Evolutionary conservation across 257 asterid genomes (phyloP).

Genomic region (Datura wrightii): DNA sequence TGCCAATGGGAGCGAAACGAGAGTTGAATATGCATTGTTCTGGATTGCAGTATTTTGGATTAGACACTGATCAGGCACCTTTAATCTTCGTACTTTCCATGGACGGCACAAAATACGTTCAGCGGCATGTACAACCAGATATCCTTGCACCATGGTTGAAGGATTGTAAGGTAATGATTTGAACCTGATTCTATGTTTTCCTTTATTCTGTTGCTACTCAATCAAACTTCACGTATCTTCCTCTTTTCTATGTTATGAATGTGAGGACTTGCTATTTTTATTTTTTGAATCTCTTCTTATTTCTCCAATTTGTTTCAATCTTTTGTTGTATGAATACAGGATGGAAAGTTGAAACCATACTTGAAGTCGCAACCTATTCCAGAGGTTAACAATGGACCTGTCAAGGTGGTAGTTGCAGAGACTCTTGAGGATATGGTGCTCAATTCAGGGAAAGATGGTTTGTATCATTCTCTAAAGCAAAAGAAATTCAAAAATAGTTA

Average conservation of each 20-base stretch:
- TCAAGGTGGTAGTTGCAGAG: constrained; percentile 76
- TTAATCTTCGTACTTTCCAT: constrained; percentile 55
- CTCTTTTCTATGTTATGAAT: not conserved
- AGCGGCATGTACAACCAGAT: constrained; percentile 60
- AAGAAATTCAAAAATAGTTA: not conserved
- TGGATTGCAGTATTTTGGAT: constrained; percentile 76
- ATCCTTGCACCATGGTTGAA: constrained; percentile 70
- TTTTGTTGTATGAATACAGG: constrained; percentile 48
- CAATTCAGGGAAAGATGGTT: constrained; percentile 82
- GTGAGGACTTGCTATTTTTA: not conserved
- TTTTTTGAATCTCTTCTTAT: not conserved
- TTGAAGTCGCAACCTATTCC: constrained; percentile 81
- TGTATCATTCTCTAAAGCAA: not conserved
- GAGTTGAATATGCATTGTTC: not conserved
- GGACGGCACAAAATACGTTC: constrained; percentile 62
- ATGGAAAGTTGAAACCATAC: constrained; percentile 62
- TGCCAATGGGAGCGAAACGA: not conserved
- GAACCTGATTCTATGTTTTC: not conserved
- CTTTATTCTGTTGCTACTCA: not conserved
- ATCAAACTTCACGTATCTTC: constrained; percentile 8
- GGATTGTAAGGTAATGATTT: constrained; percentile 56
- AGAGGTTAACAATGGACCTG: constrained; percentile 75
- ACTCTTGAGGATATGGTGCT: constrained; percentile 68
- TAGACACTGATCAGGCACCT: constrained; percentile 65
- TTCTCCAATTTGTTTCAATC: not conserved